Conservation (phyloP, 352 stramenopile genomes). For the Phytopythium kandeliae region DNA sequence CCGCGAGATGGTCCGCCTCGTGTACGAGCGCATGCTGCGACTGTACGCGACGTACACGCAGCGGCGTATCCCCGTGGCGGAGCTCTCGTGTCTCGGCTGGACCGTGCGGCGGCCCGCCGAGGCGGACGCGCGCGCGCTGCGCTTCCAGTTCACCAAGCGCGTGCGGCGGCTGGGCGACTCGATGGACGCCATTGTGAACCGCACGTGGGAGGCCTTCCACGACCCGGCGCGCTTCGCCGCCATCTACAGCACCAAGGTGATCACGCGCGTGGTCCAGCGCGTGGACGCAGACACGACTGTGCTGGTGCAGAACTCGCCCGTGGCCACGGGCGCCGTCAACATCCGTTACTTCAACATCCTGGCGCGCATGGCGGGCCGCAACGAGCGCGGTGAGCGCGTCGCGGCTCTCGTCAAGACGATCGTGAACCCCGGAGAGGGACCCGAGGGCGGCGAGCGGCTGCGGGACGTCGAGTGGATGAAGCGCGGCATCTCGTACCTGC, state of each 20-base stretch:
- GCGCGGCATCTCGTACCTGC: conserved; percentile 34
- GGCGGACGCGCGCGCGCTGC: conserved; percentile 18
- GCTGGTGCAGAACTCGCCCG: conserved; percentile 35
- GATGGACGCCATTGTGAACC: conserved; percentile 36
- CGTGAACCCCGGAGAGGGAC: conserved; percentile 23
- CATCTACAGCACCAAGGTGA: conserved; percentile 36
- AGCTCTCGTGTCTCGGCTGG: conserved; percentile 34
- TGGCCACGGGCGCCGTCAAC: conserved; percentile 15
- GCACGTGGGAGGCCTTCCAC: conserved; percentile 34
- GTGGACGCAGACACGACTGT: conserved; percentile 29
- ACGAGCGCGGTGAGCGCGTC: conserved; percentile 21
- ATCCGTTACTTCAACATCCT: conserved; percentile 44
- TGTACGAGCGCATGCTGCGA: conserved; percentile 29
- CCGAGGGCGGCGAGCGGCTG: conserved; percentile 12
- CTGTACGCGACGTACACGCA: conserved; percentile 28
- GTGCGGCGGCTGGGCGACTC: conserved; percentile 22
- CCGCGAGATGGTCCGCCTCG: conserved; percentile 17
- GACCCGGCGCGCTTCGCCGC: conserved; percentile 26
- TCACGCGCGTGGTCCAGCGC: conserved; percentile 29
- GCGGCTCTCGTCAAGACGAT: conserved; percentile 42
- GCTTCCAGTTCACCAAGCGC: conserved; percentile 44
- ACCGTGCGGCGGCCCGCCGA: conserved; percentile 22
- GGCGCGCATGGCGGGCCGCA: conserved; percentile 22
- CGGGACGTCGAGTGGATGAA: conserved; percentile 45
- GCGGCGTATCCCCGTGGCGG: conserved; percentile 17